Conservation (phyloP, 2,329 filamentous ascomycete species). For the Epichloe brachyelytri region DNA sequence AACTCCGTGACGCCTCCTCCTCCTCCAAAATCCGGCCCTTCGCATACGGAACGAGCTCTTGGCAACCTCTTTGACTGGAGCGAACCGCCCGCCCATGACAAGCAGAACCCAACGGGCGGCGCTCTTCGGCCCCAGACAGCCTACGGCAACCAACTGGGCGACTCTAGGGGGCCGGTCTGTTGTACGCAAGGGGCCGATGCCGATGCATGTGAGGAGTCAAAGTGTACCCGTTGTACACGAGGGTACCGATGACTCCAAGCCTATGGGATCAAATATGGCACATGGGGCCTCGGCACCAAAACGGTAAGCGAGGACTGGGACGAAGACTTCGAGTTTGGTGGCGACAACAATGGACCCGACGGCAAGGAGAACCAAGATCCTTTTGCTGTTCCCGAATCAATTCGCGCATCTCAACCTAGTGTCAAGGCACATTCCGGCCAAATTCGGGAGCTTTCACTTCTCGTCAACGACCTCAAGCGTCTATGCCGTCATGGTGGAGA, state of each 20-base stretch:
- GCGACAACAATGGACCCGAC: slow-evolving; percentile 25
- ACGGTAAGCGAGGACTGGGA: slow-evolving; percentile 80
- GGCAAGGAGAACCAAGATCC: slow-evolving; percentile 20
- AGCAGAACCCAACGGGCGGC: slow-evolving; percentile 42
- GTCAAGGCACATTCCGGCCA: slow-evolving; percentile 77
- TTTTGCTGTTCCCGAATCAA: slow-evolving; percentile 52
- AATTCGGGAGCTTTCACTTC: slow-evolving; percentile 64
- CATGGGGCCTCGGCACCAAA: slow-evolving; percentile 70
- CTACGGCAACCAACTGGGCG: slow-evolving; percentile 61
- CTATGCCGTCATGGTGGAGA: slow-evolving; percentile 57
- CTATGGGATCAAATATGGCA: slow-evolving; percentile 58
- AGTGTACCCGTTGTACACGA: slow-evolving; percentile 66
- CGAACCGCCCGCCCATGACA: slow-evolving; percentile 51
- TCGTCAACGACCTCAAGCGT: slow-evolving; percentile 75
- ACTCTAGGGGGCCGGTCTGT: slow-evolving; percentile 55
- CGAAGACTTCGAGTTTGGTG: slow-evolving; percentile 71
- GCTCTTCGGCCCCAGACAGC: slow-evolving; percentile 60
- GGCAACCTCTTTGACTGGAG: slow-evolving; percentile 72
- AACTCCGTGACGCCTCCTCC: slow-evolving; percentile 20
- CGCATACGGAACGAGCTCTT: slow-evolving; percentile 34
- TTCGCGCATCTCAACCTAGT: slow-evolving; percentile 69
- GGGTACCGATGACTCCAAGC: slow-evolving; percentile 39
- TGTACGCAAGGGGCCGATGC: slow-evolving; percentile 54
- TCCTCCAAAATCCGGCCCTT: slow-evolving; percentile 8
- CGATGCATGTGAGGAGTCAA: slow-evolving; percentile 64